These are phyloP conservation scores for Podosphaera fusca DNA, from an alignment of 2,329 filamentous ascomycete genomes.

Conservation along the genomic window DNA sequence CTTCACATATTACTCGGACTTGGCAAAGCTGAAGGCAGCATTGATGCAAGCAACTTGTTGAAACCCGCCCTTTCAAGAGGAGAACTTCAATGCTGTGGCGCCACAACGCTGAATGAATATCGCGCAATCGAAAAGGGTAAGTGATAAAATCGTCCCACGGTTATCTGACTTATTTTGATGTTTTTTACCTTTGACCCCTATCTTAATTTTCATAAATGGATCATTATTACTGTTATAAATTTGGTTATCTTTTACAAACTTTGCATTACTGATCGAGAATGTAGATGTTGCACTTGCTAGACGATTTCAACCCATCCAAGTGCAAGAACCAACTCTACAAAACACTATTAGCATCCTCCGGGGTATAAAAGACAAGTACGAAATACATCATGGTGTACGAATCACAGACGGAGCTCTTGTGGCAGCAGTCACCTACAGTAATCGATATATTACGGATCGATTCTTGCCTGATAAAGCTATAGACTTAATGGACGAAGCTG, in stretches of 20 bases:
- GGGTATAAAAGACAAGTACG: constrained; percentile 93
- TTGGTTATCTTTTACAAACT: too few species aligned
- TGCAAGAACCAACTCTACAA: constrained; percentile 75
- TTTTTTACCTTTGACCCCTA: background rate
- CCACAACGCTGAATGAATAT: constrained; percentile 83
- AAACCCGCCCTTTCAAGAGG: constrained; percentile 87
- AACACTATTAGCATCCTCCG: constrained; percentile 89
- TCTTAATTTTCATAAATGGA: too few species aligned
- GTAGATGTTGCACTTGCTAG: constrained; percentile 68
- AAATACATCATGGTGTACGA: constrained; percentile 79
- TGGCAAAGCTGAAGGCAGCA: constrained; percentile 86
- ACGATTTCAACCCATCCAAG: constrained; percentile 80
- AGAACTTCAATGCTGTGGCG: constrained; percentile 84
- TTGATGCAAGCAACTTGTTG: constrained; percentile 83
- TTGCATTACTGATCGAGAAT: too few species aligned
- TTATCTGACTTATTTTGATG: background rate
- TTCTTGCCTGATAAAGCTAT: constrained; percentile 96
- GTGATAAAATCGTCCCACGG: background rate
- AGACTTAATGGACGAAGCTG: constrained; percentile 87
- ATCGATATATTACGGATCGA: constrained; percentile 88
- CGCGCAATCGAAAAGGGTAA: constrained; percentile 61
- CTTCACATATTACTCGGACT: constrained; percentile 76
- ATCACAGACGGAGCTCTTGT: constrained; percentile 86
- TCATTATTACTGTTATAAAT: too few species aligned
- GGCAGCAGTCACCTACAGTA: constrained; percentile 75